phyloP scores from a whole-genome alignment of 352 stramenopile genomes.

The Pythium dissotocum region DNA sequence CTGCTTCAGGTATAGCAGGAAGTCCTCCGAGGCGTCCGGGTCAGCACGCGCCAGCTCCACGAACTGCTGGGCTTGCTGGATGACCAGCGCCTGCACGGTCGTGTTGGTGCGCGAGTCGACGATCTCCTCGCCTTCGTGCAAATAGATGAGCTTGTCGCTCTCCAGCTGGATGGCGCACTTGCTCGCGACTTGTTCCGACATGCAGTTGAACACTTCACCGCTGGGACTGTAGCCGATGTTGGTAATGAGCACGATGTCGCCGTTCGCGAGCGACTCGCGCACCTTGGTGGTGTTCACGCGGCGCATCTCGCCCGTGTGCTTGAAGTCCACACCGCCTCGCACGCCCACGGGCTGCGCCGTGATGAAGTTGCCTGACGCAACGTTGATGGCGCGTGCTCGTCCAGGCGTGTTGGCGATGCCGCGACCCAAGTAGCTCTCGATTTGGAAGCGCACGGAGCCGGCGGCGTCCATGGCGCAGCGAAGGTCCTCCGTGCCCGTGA shows the following conservation, averaged over 20 bases:
- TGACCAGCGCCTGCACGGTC: constrained; percentile 74
- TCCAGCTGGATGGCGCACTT: constrained; percentile 84
- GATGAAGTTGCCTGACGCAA: constrained; percentile 97
- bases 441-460: constrained; percentile 87
- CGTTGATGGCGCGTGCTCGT: constrained; percentile 80
- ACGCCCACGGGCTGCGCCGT: constrained; percentile 91
- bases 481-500: constrained; percentile 92
- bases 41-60: constrained; percentile 62
- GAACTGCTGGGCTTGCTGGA: constrained; percentile 84
- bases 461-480: constrained; percentile 95
- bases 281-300: constrained; percentile 93
- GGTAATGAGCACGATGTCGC: constrained; percentile 96
- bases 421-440: constrained; percentile 83
- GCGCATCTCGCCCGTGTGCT: constrained; percentile 93
- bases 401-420: constrained; percentile 86
- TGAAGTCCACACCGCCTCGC: constrained; percentile 85
- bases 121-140: constrained; percentile 88
- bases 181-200: constrained; percentile 88
- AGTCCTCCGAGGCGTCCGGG: constrained; percentile 59
- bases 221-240: constrained; percentile 95
- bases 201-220: constrained; percentile 92
- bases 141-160: constrained; percentile 88
- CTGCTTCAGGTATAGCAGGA: constrained; percentile 83
- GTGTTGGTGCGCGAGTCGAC: constrained; percentile 82
- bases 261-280: constrained; percentile 87